Evolutionary conservation across 2,329 filamentous ascomycete species (phyloP), one percentile per base, ranked within the genome.

Genomic region (Claviceps purpurea): DNA sequence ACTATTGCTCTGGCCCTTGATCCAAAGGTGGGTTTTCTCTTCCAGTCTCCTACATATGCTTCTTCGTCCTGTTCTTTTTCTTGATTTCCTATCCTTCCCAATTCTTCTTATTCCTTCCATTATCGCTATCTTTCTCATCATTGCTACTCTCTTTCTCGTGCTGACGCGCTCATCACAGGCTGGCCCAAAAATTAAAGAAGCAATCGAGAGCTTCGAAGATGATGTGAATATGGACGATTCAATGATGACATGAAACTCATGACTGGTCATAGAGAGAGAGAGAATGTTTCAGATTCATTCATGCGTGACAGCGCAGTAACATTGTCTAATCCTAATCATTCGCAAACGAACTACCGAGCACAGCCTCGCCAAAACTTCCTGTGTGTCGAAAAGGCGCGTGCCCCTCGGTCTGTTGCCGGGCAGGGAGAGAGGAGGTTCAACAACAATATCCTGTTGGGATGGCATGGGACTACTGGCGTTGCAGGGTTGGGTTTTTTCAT

Each of bases 1-100:
- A 98, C 93, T 6, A 91, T 90, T 66, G 93, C 93, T 18, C 73
- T 97, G 63, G 95, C 95, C 68, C 72, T 98, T 62, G 93, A 98
- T 73, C 93, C 91, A 34, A 97, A 97, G 83, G 91, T 94, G 74
- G 64, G 75, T 65, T 20, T 18, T 26, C 40, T 34, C n/a, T 14
- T 8, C 20, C 13, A 5, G 18, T 22, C 18, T 38, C 24, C 34
- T 22, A n/a, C 8, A 2, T 1, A 4, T n/a, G 13, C n/a, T 10
- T 10, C 8, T 11, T 4, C 38, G 3, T 38, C 20, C 26, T 46
- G 10, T 10, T 42, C 40, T 20, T 10, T 20, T 14, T 43, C 18
- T 24, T 22, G 11, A 14, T n/a, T n/a, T 0, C n/a, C 7, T 22
- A 13, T 42, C 22, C 5, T 22, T 14, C 2, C 1, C 1, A 8